Base-by-base conservation (phyloP, 2,329 filamentous ascomycete genomes). In the Aspergillus alliaceus region DNA sequence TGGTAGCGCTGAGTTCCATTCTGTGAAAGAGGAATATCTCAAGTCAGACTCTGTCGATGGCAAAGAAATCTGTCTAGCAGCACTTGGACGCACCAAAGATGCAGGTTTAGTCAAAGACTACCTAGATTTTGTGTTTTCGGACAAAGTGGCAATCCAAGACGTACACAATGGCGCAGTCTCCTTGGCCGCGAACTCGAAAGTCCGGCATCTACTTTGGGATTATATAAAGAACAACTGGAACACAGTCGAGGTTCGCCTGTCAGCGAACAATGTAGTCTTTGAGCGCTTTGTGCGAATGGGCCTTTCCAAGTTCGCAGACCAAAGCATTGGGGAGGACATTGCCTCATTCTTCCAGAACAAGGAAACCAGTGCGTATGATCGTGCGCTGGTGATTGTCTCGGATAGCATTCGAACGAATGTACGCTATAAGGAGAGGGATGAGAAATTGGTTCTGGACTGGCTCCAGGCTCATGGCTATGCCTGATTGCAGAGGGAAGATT, bases 171-270 rank as follows among this genome's bases (percentile, higher is more conserved):
- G 92, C 29, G 88, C 88, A n/a, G 80, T 82, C 49, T 84, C 87
- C 1, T 79, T 99, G 27, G 86, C 90, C 4, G 81, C 79, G 61
- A 97, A 97, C 77, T 80, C 86, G 8, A 82, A 85, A 59, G 88
- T 86, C 3, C 88, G 93, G n/a, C 77, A 82, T 44, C 79, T 88
- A 44, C 84, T 96, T 57, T 99, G 95, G 95, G 80, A 88, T 53
- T 96, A 90, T 75, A 84, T 97, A 69, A 91, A 93, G 77, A 81
- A 84, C 42, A 88, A 96, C 77, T 99, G 93, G 90, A 81, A 85
- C 29, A 80, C 83, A 34, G 84, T 96, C 44, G 83, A 87, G 52
- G 78, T 85, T 59, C 89, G 89, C 73, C 82, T 98, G 54, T 86
- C 84, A 72, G 81, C 82, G 40, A 97, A 97, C 77, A 90, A 91